Base-by-base conservation (phyloP, 805 yeast species). In the Ogataea pini region DNA sequence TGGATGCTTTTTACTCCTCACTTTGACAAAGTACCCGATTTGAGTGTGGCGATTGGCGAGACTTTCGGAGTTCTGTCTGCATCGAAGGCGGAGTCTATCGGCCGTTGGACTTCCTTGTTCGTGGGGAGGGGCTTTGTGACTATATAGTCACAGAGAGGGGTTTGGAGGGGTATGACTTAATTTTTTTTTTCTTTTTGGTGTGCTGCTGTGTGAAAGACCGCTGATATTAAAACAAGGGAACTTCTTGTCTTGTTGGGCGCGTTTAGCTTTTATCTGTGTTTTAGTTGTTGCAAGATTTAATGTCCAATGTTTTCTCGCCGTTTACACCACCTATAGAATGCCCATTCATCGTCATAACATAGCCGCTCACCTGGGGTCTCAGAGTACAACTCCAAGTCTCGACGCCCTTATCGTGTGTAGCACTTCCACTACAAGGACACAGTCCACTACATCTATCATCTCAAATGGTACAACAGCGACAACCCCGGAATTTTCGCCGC, bases 401-500 rank as follows among this genome's bases (percentile, higher is more conserved):
- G 42, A 39, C 22, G 33, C 34, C 16, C 17, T 39, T 13, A 32
- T 18, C 3, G 42, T 39, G 32, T 39, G 25, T 22, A 48, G 56
- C 29, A 29, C 48, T 3, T 38, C 48, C 18, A 46, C 56, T 9
- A 50, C 56, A 1, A 42, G 56, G 24, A 55, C 61, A 2, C 58
- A 52, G 13, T 62, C 67, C 0, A 48, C 62, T 5, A 19, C 61
- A 2, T 62, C 64, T 1, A 48, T 58, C 19, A 43, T 47, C 3
- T 56, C 63, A 2, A 17, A 51, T 7, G 46, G 54, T 31, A 60
- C 67, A 14, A 34, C 58, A 8, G 55, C 46, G 10, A 58, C 68
- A 3, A 64, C 68, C 7, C 68, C 69, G 5, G 67, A 63, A 34
- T 64, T 59, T 40, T 64, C 66, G 12, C 68, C 69, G n/a, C 44